Conservation (phyloP, 768 basidiomycete genomes). For the Suillus subalutaceus region DNA sequence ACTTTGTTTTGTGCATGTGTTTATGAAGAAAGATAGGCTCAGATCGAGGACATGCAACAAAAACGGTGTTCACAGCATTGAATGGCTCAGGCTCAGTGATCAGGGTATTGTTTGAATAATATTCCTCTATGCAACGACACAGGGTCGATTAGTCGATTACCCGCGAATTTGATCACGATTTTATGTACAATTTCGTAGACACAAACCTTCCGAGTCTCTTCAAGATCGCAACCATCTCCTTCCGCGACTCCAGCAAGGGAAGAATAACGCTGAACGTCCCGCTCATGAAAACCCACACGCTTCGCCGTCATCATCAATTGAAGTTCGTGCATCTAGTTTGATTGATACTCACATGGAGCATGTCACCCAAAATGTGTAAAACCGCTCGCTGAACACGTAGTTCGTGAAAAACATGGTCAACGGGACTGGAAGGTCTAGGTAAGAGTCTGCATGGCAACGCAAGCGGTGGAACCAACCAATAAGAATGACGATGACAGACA, state of each 20-base stretch:
- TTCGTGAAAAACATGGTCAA: slow-evolving; percentile 40
- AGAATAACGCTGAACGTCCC: slow-evolving; percentile 34
- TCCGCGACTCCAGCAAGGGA: slow-evolving; percentile 32
- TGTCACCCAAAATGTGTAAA: slow-evolving; percentile 39
- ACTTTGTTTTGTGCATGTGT: not conserved
- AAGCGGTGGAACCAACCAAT: slow-evolving; percentile 22
- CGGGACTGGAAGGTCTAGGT: slow-evolving; percentile 24
- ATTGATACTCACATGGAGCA: slow-evolving; percentile 32
- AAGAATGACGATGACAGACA: slow-evolving; percentile 31
- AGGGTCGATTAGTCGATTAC: not conserved
- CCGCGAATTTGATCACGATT: slow-evolving; percentile 1
- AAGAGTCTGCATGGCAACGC: not conserved
- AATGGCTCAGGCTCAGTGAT: not conserved
- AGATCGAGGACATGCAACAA: not conserved
- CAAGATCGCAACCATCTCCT: slow-evolving; percentile 28
- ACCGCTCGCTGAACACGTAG: slow-evolving; percentile 36
- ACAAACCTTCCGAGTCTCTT: not conserved
- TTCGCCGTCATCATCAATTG: slow-evolving; percentile 8
- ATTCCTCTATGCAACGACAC: not conserved
- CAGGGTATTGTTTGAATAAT: too few relatives aligned
- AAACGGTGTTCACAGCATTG: not conserved
- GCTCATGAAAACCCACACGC: slow-evolving; percentile 33
- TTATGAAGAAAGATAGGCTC: not conserved
- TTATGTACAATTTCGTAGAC: slow-evolving; percentile 6
- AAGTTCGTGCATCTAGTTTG: not conserved